Evolutionary conservation across 495 filamentous ascomycete species (phyloP), one percentile per base, ranked within the genome.

Genomic region (Hypoxylon perforatum): DNA sequence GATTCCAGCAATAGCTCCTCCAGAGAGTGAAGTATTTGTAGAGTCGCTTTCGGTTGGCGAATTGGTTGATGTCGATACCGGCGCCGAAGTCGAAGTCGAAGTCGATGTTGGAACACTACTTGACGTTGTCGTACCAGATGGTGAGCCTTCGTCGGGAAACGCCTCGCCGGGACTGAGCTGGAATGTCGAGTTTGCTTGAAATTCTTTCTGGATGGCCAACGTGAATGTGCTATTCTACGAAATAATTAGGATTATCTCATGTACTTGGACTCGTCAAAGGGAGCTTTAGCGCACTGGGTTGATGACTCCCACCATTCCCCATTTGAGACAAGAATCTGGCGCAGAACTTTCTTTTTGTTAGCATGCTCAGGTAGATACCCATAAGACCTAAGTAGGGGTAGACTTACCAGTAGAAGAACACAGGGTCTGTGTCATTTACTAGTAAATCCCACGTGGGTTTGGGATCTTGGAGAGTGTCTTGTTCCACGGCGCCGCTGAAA

Each of bases 321-420:
- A 57, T 11, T 73, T 21, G n/a, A 69, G 67, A 44, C 81, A 83
- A 1, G 78, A 80, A 0, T 46, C 59, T 3, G 58, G 58, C 41
- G 58, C 58, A 25, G 58, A 61, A n/a, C 58, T 61, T 54, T 61
- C 2, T 17, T 21, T 35, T 4, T 0, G 18, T 55, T 38, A 62
- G 45, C 15, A 17, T 23, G 9, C 11, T 35, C 8, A 6, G 11
- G 56, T 11, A n/a, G n/a, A n/a, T n/a, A 12, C 19, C 2, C 4
- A 11, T 19, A 23, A 15, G 6, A 15, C 9, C 5, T 35, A 35
- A 5, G 11, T 35, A 35, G 3, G 12, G 10, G 22, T 35, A 23
- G 10, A 38, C 28, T 30, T 61, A 61, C 58, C 86, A 89, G 74
- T 90, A 90, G 75, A 80, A 88, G 71, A 87, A 89, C 28, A 87